A percentile compares a stretch with the other conserved stretches of the same genome.
These are phyloP conservation scores for Suillus cothurnatus DNA, from an alignment of 768 basidiomycete genomes.

Conservation along the genomic window DNA sequence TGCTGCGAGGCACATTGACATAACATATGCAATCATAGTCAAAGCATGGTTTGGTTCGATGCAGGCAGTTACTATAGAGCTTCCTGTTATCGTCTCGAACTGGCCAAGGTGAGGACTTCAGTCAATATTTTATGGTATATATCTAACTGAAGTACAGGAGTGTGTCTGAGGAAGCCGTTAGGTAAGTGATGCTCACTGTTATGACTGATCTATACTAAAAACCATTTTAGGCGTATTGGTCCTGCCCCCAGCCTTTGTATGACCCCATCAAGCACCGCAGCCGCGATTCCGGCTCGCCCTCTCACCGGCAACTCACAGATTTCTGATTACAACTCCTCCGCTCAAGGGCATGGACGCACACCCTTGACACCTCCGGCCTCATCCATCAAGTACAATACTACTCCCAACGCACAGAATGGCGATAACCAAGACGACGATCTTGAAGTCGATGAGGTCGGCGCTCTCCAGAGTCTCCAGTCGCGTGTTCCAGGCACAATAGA, in stretches of 20 bases:
- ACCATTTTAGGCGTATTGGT: slow-evolving; percentile 47
- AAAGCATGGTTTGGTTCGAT: slow-evolving; percentile 77
- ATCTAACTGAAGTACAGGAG: slow-evolving; percentile 42
- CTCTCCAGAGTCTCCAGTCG: slow-evolving; percentile 14
- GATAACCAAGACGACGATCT: slow-evolving; percentile 11
- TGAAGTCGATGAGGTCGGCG: slow-evolving; percentile 26
- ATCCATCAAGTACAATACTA: slow-evolving; percentile 31
- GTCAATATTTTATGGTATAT: slow-evolving; percentile 5
- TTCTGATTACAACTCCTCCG: slow-evolving; percentile 13
- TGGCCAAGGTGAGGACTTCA: slow-evolving; percentile 69
- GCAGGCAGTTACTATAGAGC: slow-evolving; percentile 63
- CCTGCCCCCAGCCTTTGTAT: slow-evolving; percentile 43
- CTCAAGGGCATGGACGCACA: slow-evolving; percentile 17
- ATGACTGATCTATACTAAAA: background rate
- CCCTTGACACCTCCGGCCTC: slow-evolving; percentile 18
- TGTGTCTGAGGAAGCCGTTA: slow-evolving; percentile 73
- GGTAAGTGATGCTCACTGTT: slow-evolving; percentile 24
- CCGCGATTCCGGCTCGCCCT: slow-evolving; percentile 32
- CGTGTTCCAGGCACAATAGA: slow-evolving; percentile 24
- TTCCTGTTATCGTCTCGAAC: slow-evolving; percentile 82
- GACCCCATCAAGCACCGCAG: slow-evolving; percentile 30
- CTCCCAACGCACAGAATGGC: slow-evolving; percentile 27
- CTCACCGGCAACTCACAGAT: slow-evolving; percentile 22
- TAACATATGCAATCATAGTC: slow-evolving; percentile 76
- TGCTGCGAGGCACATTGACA: slow-evolving; percentile 82